Evolutionary conservation across 352 stramenopile species (phyloP).

Genomic region (Phytophthora europaea): DNA sequence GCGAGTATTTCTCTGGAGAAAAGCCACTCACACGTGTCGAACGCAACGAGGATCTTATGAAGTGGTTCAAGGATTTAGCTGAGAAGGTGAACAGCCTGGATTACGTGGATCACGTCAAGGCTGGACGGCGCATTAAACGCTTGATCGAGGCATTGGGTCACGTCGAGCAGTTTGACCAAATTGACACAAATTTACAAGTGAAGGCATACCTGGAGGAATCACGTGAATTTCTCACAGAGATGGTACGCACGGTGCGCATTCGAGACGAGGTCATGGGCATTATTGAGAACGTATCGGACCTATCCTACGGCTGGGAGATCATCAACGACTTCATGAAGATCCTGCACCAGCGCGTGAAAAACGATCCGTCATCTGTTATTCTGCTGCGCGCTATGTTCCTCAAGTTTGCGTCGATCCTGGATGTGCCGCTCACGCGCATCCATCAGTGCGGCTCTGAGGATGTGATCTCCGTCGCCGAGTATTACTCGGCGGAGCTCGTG

Average conservation of each 20-base stretch:
- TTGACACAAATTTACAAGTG: conserved; percentile 96
- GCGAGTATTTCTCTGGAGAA: conserved; percentile 95
- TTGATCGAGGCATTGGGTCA: conserved; percentile 94
- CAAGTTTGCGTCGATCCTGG: conserved; percentile 95
- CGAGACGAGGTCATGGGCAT: conserved; percentile 93
- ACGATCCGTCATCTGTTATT: conserved; percentile 94
- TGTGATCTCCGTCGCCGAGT: conserved; percentile 93
- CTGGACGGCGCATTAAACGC: conserved; percentile 94
- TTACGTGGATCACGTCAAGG: conserved; percentile 94
- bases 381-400: conserved; percentile 95
- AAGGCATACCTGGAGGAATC: conserved; percentile 95
- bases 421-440: conserved; percentile 94
- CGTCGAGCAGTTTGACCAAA: conserved; percentile 97
- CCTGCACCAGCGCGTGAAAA: conserved; percentile 94
- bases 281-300: conserved; percentile 94
- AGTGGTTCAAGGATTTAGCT: conserved; percentile 94
- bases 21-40: conserved; percentile 93
- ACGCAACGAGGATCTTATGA: conserved; percentile 94
- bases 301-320: conserved; percentile 96
- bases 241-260: conserved; percentile 96
- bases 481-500: conserved; percentile 96
- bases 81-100: conserved; percentile 93
- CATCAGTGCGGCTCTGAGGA: conserved; percentile 94
- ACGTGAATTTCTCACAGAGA: conserved; percentile 93
- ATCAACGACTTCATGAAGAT: conserved; percentile 96